These are phyloP conservation scores for Trichoderma sp. DNA, from an alignment of 2,329 filamentous ascomycete species.

Conservation along the genomic window DNA sequence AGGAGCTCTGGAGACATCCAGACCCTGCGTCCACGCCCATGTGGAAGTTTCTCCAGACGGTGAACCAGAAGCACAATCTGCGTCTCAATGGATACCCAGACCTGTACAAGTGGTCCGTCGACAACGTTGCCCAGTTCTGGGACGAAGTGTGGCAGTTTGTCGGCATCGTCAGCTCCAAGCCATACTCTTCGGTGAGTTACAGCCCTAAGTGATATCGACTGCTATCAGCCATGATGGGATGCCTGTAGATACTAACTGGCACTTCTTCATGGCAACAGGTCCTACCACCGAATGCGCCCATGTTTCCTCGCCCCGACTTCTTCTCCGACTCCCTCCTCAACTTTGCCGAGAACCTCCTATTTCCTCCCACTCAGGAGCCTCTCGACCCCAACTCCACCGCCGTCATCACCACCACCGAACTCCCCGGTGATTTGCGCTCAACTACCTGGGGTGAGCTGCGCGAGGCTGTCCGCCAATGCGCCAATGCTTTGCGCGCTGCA, in stretches of 20 bases:
- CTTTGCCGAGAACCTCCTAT: conserved; percentile 94
- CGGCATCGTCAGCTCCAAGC: conserved; percentile 69
- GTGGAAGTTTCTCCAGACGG: conserved; percentile 69
- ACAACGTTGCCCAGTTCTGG: conserved; percentile 79
- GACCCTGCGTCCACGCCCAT: conserved; percentile 70
- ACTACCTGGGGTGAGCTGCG: conserved; percentile 79
- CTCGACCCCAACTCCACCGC: conserved; percentile 64
- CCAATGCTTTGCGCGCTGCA: conserved; percentile 68
- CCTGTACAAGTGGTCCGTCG: conserved; percentile 85
- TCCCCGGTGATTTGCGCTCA: conserved; percentile 58
- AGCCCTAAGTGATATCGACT: not conserved
- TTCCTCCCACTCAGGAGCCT: conserved; percentile 56
- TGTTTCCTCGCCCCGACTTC: conserved; percentile 88
- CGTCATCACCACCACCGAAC: conserved; percentile 80
- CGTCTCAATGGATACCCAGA: conserved; percentile 68
- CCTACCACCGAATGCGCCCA: conserved; percentile 65
- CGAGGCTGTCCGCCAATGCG: conserved; percentile 74
- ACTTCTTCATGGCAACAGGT: conserved; percentile 53
- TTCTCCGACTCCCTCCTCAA: conserved; percentile 81
- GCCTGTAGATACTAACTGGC: not conserved
- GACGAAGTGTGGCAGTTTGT: conserved; percentile 82
- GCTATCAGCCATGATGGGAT: not conserved
- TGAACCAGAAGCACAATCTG: conserved; percentile 70
- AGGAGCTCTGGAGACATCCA: conserved; percentile 69
- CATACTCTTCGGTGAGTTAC: conserved; percentile 60